phyloP scores from a whole-genome alignment of 163 green algal species.

The Botryococcus braunii region DNA sequence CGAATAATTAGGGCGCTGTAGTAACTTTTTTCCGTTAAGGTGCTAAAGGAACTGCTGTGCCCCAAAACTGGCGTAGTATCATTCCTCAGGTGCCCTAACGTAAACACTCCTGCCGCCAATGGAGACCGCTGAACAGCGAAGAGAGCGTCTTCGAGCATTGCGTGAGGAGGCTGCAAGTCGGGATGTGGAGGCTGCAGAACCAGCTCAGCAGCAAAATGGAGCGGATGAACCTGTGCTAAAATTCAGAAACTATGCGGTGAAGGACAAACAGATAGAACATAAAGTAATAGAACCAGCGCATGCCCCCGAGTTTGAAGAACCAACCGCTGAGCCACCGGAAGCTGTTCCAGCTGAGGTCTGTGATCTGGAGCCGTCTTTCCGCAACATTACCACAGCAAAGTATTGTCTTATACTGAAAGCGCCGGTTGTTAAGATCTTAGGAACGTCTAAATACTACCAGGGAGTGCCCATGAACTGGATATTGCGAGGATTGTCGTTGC shows the following conservation, averaged over 20 bases:
- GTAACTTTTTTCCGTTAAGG: too few relatives aligned
- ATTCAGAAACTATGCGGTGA: conserved; percentile 74
- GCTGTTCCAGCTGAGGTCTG: too few relatives aligned
- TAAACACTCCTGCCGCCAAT: too few relatives aligned
- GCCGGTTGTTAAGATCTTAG: neutral
- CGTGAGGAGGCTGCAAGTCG: conserved; percentile 15
- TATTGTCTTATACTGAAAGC: neutral
- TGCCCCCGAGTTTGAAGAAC: conserved; percentile 46
- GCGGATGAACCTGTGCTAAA: conserved; percentile 57
- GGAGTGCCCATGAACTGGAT: neutral
- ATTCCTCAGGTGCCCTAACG: too few relatives aligned
- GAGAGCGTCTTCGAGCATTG: conserved; percentile 40
- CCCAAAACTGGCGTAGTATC: too few relatives aligned
- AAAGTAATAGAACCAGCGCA: conserved; percentile 51
- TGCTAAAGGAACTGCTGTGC: too few relatives aligned
- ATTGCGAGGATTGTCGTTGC: neutral
- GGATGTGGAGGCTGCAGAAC: conserved; percentile 2
- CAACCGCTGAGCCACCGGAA: conserved; percentile 33
- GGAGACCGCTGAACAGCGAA: conserved; percentile 13
- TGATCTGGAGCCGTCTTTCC: too few relatives aligned
- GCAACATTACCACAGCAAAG: neutral
- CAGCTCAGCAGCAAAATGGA: neutral
- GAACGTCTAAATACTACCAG: neutral
- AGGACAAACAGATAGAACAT: conserved; percentile 62
- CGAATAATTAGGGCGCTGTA: too few relatives aligned